Conservation (phyloP, 768 basidiomycete genomes). For the Termitomyces sp. region DNA sequence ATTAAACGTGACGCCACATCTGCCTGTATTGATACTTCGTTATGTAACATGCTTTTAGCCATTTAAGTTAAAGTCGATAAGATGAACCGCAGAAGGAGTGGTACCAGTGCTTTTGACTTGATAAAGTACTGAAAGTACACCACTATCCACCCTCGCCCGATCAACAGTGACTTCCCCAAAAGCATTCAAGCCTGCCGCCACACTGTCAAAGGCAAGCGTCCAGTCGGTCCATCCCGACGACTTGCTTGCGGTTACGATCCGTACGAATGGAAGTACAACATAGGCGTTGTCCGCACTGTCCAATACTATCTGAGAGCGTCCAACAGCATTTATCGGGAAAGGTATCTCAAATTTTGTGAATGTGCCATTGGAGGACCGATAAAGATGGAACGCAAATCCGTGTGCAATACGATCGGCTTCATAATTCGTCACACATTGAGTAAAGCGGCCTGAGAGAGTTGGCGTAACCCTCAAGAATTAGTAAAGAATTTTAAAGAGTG, state of each 20-base stretch:
- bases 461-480: neutral
- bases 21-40: neutral
- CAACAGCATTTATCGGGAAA: conserved; percentile 35
- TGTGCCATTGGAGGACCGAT: conserved; percentile 30
- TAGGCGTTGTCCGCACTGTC: conserved; percentile 38
- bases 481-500: neutral
- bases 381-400: conserved; percentile 40
- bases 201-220: conserved; percentile 39
- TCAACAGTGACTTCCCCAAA: conserved; percentile 45
- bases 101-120: conserved; percentile 37
- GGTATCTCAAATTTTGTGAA: conserved; percentile 45
- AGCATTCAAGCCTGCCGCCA: conserved; percentile 31
- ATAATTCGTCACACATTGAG: conserved; percentile 40
- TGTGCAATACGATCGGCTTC: conserved; percentile 29
- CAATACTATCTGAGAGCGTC: conserved; percentile 41
- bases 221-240: conserved; percentile 41
- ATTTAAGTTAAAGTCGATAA: conserved; percentile 38
- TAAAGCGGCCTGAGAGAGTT: conserved; percentile 32
- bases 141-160: conserved; percentile 31
- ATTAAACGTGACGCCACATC: neutral
- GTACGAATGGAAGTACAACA: conserved; percentile 37
- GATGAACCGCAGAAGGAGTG: conserved; percentile 34
- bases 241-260: conserved; percentile 40
- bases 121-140: conserved; percentile 36
- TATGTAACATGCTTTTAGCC: conserved; percentile 14